A percentile compares a stretch with the other conserved stretches of the same genome.
Evolutionary conservation across 495 filamentous ascomycete species (phyloP).

Genomic region (Pseudomonodictys pantanalensis): DNA sequence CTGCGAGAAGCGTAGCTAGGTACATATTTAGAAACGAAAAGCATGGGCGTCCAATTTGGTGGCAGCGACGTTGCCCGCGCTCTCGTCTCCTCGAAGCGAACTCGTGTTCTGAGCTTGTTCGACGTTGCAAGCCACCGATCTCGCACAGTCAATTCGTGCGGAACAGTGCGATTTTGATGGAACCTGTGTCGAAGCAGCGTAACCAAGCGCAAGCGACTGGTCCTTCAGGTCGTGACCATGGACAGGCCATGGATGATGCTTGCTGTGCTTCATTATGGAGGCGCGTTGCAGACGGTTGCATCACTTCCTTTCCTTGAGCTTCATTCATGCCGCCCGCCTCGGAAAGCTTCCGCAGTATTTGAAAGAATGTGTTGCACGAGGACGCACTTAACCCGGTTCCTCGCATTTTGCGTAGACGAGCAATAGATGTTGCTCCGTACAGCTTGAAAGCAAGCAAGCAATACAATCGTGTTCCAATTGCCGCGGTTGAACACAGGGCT

Average conservation of each 20-base stretch:
- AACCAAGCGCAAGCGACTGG: conserved; percentile 15
- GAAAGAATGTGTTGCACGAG: too few species aligned
- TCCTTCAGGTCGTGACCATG: background rate
- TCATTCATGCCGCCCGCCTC: too few species aligned
- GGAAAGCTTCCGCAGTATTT: too few species aligned
- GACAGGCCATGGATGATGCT: conserved; percentile 10
- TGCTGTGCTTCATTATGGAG: background rate
- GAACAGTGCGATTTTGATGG: background rate
- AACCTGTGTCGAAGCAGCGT: conserved; percentile 3
- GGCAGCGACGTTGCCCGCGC: background rate
- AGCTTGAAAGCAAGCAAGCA: too few species aligned
- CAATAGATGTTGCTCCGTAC: too few species aligned
- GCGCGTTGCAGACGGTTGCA: background rate
- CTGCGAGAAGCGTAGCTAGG: too few species aligned
- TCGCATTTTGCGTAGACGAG: too few species aligned
- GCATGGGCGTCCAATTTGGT: background rate
- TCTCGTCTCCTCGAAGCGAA: background rate
- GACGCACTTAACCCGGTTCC: too few species aligned
- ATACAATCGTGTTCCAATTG: too few species aligned
- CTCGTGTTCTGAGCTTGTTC: conserved; percentile 18
- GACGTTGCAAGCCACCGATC: conserved; percentile 32
- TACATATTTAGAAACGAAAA: conserved; percentile 8
- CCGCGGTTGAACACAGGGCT: too few species aligned
- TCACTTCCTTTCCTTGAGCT: background rate
- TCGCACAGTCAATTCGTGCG: background rate